A percentile compares a stretch with the other conserved stretches of the same genome.
These are phyloP conservation scores for Haplographium delicatum DNA, from an alignment of 495 filamentous ascomycete species.

Conservation along the genomic window DNA sequence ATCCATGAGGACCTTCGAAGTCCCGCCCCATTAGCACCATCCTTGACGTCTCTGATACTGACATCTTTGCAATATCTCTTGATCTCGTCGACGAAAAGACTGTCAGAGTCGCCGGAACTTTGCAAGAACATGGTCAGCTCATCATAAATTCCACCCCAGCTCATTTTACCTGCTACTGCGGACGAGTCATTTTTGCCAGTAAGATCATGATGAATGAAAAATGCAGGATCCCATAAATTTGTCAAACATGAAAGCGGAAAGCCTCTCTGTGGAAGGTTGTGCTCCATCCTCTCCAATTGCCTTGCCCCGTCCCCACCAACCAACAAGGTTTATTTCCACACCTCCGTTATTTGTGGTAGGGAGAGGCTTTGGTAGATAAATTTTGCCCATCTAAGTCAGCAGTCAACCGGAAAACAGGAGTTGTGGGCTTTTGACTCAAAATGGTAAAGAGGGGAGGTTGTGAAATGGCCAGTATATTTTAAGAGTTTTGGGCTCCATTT, in stretches of 20 bases:
- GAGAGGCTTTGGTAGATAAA: too few relatives aligned
- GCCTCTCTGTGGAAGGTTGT: too few relatives aligned
- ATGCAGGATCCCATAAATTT: not conserved
- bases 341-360: too few relatives aligned
- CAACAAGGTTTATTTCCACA: too few relatives aligned
- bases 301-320: too few relatives aligned
- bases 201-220: constrained; percentile 1
- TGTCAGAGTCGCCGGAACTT: not conserved
- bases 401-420: too few relatives aligned
- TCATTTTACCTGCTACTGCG: not conserved
- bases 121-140: not conserved
- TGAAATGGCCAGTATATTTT: too few relatives aligned
- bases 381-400: too few relatives aligned
- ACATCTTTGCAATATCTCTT: constrained; percentile 1
- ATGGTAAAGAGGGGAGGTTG: too few relatives aligned
- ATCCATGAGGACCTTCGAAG: not conserved
- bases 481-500: too few relatives aligned
- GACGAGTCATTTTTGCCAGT: not conserved
- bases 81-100: not conserved
- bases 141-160: not conserved
- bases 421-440: too few relatives aligned
- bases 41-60: not conserved
- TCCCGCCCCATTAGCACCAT: not conserved
- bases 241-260: not conserved
- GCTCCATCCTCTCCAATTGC: too few relatives aligned